These are phyloP conservation scores for Nepenthes gracilis DNA, from an alignment of 148 eudicot genomes.

Conservation along the genomic window DNA sequence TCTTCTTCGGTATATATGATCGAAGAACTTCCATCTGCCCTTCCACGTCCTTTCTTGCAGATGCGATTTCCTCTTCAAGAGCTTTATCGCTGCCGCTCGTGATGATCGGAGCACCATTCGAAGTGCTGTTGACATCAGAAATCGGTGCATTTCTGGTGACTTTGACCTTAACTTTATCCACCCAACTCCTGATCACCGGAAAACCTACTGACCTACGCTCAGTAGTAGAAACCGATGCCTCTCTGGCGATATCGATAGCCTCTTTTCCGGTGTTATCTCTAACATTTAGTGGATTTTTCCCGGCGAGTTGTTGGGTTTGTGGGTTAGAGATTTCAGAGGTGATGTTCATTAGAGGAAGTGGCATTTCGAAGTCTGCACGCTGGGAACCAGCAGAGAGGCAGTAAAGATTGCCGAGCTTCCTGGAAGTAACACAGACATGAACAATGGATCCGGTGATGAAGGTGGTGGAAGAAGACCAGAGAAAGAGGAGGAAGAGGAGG, in stretches of 20 bases:
- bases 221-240: no score
- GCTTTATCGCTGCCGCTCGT: background rate
- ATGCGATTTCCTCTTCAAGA: slow-evolving; percentile 19
- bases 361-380: slow-evolving; percentile 16
- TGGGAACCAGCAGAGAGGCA: slow-evolving; percentile 60
- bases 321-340: slow-evolving; percentile 5
- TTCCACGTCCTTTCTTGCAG: slow-evolving; percentile 25
- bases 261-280: background rate
- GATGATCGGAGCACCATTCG: background rate
- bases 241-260: background rate
- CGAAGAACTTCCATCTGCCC: slow-evolving; percentile 36
- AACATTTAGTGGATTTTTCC: background rate
- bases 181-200: slow-evolving; percentile 1
- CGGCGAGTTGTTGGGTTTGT: background rate
- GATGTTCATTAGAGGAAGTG: slow-evolving; percentile 13
- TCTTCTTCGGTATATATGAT: slow-evolving; percentile 26
- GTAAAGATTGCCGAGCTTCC: slow-evolving; percentile 53
- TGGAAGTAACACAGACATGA: slow-evolving; percentile 55
- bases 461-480: slow-evolving; percentile 63
- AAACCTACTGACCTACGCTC: no score
- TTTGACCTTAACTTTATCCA: background rate
- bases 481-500: slow-evolving; percentile 35
- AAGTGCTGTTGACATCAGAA: no score
- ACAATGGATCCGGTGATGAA: slow-evolving; percentile 47
- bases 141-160: no score